Evolutionary conservation across 805 yeast species (phyloP).

Genomic region (Brettanomyces nanus): DNA sequence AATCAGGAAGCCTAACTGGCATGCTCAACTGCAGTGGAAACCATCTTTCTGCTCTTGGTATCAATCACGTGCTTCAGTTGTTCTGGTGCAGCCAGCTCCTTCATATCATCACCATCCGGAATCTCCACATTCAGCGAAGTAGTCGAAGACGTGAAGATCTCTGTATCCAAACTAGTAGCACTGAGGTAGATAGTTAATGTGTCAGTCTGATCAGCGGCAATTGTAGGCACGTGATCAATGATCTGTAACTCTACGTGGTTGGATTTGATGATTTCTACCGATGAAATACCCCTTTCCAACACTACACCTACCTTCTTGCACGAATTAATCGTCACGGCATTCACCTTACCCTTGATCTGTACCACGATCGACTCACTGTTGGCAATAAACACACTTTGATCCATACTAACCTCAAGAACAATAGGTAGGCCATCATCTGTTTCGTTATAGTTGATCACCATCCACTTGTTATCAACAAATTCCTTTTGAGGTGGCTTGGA

Average conservation of each 20-base stretch:
- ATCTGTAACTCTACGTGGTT: constrained; percentile 78
- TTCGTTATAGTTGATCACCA: constrained; percentile 69
- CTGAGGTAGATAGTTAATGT: constrained; percentile 77
- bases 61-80: constrained; percentile 70
- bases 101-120: constrained; percentile 70
- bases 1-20: constrained; percentile 42
- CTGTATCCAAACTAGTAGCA: constrained; percentile 61
- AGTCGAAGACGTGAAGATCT: constrained; percentile 75
- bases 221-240: constrained; percentile 71
- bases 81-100: constrained; percentile 83
- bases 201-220: constrained; percentile 83
- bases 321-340: constrained; percentile 74
- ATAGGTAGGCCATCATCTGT: constrained; percentile 43
- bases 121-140: constrained; percentile 81
- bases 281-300: constrained; percentile 77
- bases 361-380: constrained; percentile 66
- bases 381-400: constrained; percentile 85
- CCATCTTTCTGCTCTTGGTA: constrained; percentile 47
- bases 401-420: constrained; percentile 68
- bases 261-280: constrained; percentile 81
- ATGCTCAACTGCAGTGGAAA: constrained; percentile 73
- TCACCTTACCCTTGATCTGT: constrained; percentile 85
- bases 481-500: constrained; percentile 52
- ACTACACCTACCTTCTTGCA: constrained; percentile 69
- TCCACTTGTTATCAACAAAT: constrained; percentile 82